Percentiles rank a stretch among this genome's conserved stretches.
These are phyloP conservation scores for Dryas octopetala DNA, from an alignment of 306 rosid species.

Conservation along the genomic window DNA sequence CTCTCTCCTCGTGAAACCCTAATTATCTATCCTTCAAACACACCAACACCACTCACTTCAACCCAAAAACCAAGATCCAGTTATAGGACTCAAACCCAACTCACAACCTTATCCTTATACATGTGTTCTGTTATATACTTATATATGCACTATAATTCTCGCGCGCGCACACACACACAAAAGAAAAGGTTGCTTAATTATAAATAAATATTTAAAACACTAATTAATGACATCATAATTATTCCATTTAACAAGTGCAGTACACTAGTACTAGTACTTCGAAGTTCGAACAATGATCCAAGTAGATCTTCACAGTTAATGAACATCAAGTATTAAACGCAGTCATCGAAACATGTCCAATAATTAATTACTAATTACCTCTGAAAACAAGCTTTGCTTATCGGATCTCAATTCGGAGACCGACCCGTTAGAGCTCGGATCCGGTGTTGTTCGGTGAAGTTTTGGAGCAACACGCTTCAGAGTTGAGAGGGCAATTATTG, in stretches of 20 bases:
- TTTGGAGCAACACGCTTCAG: neutral
- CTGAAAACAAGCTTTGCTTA: slow-evolving; percentile 2
- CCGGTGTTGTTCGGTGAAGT: slow-evolving; percentile 15
- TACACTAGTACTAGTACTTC: too few species aligned
- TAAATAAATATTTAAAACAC: neutral
- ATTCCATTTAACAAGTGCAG: neutral
- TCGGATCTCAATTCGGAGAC: slow-evolving; percentile 26
- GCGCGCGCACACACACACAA: neutral
- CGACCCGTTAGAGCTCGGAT: slow-evolving; percentile 15
- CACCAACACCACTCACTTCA: neutral
- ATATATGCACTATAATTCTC: neutral
- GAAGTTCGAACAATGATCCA: neutral
- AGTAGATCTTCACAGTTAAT: slow-evolving; percentile 5
- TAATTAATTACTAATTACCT: neutral
- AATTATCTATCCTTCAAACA: neutral
- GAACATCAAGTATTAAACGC: neutral
- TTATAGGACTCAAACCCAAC: neutral
- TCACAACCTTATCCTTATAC: slow-evolving; percentile 4
- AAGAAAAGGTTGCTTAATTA: neutral
- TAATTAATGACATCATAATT: slow-evolving; percentile 3
- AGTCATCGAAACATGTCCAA: neutral
- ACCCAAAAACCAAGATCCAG: slow-evolving; percentile 24
- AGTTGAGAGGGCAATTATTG: slow-evolving; percentile 35
- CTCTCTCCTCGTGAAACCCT: slow-evolving; percentile 40
- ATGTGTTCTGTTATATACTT: neutral